Conservation (phyloP, 495 filamentous ascomycete species). For the Staphylotrichum tortipilum region DNA sequence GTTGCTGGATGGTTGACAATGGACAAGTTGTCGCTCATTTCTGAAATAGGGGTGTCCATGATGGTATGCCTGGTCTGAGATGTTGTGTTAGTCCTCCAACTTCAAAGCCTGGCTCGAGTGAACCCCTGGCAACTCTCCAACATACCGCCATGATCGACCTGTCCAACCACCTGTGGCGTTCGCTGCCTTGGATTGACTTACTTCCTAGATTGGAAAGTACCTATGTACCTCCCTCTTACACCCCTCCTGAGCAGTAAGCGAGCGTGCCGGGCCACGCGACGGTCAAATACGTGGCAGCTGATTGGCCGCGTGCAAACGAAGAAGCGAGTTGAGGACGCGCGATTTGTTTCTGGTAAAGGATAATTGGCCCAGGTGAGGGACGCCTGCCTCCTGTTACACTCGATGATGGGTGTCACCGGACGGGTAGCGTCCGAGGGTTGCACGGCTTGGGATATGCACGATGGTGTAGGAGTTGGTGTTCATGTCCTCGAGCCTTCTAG, state of each 20-base stretch:
- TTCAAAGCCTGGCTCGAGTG: neutral
- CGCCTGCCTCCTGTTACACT: neutral
- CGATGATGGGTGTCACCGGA: neutral
- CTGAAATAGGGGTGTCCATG: neutral
- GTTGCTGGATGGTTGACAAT: slow-evolving; percentile 50
- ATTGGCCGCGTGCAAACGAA: slow-evolving; percentile 8
- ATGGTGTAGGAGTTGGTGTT: neutral
- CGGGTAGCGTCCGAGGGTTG: neutral
- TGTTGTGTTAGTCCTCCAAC: neutral
- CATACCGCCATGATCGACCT: too few species aligned
- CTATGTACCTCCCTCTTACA: neutral
- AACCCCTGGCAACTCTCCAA: neutral
- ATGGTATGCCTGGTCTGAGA: neutral
- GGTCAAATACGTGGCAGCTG: slow-evolving; percentile 9
- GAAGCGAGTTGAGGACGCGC: slow-evolving; percentile 7
- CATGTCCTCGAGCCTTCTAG: neutral
- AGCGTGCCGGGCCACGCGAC: neutral
- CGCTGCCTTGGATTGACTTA: neutral
- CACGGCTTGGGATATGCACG: neutral
- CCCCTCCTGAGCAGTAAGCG: neutral
- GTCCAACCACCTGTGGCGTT: too few species aligned
- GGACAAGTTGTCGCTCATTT: slow-evolving; percentile 31
- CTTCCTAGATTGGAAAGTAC: slow-evolving; percentile 3
- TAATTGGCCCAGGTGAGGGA: slow-evolving; percentile 14
- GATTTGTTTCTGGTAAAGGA: slow-evolving; percentile 14